Evolutionary conservation across 2,329 filamentous ascomycete genomes (phyloP).

Genomic region (Aspergillus vadensis): DNA sequence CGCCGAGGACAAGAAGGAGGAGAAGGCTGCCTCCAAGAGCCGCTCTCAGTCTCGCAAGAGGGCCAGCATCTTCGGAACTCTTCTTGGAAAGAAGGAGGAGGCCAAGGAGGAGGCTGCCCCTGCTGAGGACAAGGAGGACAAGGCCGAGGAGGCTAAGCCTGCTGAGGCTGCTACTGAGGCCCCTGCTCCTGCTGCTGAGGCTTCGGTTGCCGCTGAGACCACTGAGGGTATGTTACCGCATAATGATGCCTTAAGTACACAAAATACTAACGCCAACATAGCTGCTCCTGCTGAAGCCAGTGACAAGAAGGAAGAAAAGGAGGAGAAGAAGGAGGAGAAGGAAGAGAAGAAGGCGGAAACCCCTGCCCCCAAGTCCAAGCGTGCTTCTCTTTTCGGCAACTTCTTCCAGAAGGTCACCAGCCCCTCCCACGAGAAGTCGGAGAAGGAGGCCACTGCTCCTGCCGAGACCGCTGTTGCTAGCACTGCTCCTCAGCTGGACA

Average conservation of each 20-base stretch:
- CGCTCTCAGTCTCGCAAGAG: conserved; percentile 62
- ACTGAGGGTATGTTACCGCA: conserved; percentile 9
- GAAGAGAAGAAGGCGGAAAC: conserved; percentile 41
- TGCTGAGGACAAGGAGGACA: conserved; percentile 45
- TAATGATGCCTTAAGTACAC: neutral
- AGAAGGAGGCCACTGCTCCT: conserved; percentile 53
- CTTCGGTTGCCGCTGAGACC: conserved; percentile 44
- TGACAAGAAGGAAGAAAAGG: conserved; percentile 25
- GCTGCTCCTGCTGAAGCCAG: conserved; percentile 22
- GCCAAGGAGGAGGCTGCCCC: conserved; percentile 41
- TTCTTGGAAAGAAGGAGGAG: conserved; percentile 65
- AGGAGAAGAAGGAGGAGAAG: conserved; percentile 30
- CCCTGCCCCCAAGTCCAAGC: conserved; percentile 66
- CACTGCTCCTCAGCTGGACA: conserved; percentile 53
- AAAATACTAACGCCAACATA: neutral
- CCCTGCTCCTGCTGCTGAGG: conserved; percentile 15
- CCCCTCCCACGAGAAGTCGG: conserved; percentile 49
- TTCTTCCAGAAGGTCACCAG: conserved; percentile 69
- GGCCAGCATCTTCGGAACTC: conserved; percentile 43
- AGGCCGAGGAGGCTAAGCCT: conserved; percentile 44
- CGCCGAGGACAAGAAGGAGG: conserved; percentile 51
- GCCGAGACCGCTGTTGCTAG: conserved; percentile 51
- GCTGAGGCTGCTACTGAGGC: conserved; percentile 11
- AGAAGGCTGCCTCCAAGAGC: conserved; percentile 60
- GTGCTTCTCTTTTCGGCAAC: conserved; percentile 78